A percentile compares a stretch with the other conserved stretches of the same genome.
These are phyloP conservation scores for Pyrus communis DNA, from an alignment of 306 rosid genomes.

Conservation along the genomic window DNA sequence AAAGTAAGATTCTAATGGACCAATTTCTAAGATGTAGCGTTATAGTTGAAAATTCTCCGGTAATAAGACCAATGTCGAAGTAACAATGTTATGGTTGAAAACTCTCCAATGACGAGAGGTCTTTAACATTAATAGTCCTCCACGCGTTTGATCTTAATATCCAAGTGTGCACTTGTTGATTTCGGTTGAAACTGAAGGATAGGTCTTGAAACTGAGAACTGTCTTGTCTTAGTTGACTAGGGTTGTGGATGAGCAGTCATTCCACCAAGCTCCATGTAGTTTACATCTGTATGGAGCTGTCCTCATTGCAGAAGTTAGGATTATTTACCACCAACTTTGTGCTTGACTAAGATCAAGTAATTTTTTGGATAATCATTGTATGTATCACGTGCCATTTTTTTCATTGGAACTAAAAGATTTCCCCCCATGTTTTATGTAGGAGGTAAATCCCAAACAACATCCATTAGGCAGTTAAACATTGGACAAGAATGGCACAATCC, in stretches of 20 bases:
- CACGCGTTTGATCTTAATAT: neutral
- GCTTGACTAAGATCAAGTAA: neutral
- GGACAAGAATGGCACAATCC: neutral
- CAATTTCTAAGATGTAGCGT: neutral
- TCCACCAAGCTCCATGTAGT: neutral
- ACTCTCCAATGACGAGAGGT: neutral
- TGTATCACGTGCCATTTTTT: neutral
- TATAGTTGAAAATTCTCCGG: neutral
- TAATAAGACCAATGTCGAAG: neutral
- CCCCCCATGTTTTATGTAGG: neutral
- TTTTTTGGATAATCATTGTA: neutral
- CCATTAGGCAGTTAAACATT: neutral
- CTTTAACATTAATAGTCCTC: neutral
- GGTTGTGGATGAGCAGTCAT: neutral
- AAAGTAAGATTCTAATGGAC: neutral
- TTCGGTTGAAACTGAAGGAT: neutral
- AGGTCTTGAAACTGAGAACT: neutral
- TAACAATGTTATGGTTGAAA: neutral
- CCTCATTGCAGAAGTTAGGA: neutral
- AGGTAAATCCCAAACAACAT: neutral
- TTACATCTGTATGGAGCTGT: neutral
- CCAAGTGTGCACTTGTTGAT: neutral
- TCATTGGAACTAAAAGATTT: neutral
- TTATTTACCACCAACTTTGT: neutral
- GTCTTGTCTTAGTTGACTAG: neutral